phyloP scores from a whole-genome alignment of 257 asterid species.

The Schizonepeta tenuifolia region DNA sequence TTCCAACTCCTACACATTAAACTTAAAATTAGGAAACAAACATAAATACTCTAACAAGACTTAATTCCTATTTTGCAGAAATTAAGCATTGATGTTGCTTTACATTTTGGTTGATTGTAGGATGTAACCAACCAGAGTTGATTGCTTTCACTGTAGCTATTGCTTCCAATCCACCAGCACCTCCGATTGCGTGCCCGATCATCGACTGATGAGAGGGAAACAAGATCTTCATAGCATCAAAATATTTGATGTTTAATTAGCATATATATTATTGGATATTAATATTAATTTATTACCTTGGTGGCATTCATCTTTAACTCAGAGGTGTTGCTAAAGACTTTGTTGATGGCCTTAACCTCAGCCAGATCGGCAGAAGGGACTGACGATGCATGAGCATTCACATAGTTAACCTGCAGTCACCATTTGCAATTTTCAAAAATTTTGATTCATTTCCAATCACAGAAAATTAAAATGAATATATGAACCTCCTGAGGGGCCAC shows the following conservation, averaged over 20 bases:
- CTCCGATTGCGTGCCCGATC: slow-evolving; percentile 2
- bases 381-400: slow-evolving; percentile 24
- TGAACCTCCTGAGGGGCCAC: slow-evolving; percentile 61
- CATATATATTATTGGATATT: too few relatives aligned
- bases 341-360: background rate
- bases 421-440: background rate
- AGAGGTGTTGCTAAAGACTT: slow-evolving; percentile 1
- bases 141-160: slow-evolving; percentile 17
- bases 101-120: slow-evolving; percentile 20
- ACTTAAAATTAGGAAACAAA: background rate
- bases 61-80: too few relatives aligned
- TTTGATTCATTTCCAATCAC: background rate
- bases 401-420: slow-evolving; percentile 2
- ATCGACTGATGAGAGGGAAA: background rate
- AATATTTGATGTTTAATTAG: too few relatives aligned
- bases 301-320: slow-evolving; percentile 23
- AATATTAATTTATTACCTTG: background rate
- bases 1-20: slow-evolving; percentile 21
- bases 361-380: slow-evolving; percentile 1
- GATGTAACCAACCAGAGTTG: slow-evolving; percentile 15
- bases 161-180: slow-evolving; percentile 10
- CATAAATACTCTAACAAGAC: background rate
- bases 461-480: background rate
- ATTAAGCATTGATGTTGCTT: background rate
- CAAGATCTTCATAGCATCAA: too few relatives aligned